These are phyloP conservation scores for Telfairia occidentalis DNA, from an alignment of 331 rosid genomes.

Conservation along the genomic window DNA sequence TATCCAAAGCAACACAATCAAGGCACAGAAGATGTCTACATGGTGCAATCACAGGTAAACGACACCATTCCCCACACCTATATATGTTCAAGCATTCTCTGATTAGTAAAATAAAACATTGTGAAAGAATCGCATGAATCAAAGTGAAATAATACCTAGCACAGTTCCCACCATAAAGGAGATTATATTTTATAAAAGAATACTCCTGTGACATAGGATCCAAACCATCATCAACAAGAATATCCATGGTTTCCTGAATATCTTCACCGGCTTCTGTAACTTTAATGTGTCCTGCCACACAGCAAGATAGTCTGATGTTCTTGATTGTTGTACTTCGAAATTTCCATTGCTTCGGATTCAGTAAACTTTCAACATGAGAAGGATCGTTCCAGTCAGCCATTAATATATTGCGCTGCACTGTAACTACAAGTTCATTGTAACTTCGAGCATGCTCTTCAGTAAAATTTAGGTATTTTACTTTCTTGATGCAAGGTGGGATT, in stretches of 20 bases:
- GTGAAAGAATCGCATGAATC: slow-evolving; percentile 11
- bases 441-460: slow-evolving; percentile 78
- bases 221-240: slow-evolving; percentile 57
- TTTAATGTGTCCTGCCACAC: slow-evolving; percentile 97
- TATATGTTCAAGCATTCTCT: slow-evolving; percentile 1
- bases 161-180: slow-evolving; percentile 64
- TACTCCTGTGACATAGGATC: slow-evolving; percentile 66
- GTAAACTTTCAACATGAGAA: slow-evolving; percentile 88
- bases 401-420: slow-evolving; percentile 80
- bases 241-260: slow-evolving; percentile 96
- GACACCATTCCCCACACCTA: slow-evolving; percentile 95
- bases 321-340: slow-evolving; percentile 57
- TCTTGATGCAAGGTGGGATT: slow-evolving; percentile 87
- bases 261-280: slow-evolving; percentile 91
- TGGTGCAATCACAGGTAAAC: slow-evolving; percentile 84
- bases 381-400: slow-evolving; percentile 99
- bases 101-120: slow-evolving; percentile 11
- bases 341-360: slow-evolving; percentile 92
- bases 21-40: slow-evolving; percentile 88
- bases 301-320: slow-evolving; percentile 88
- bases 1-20: slow-evolving; percentile 76
- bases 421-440: slow-evolving; percentile 81
- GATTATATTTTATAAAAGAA: slow-evolving; percentile 51
- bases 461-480: slow-evolving; percentile 54
- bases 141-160: slow-evolving; percentile 47